Conservation (phyloP, 2,329 filamentous ascomycete genomes). For the Herpotrichia juniperi region DNA sequence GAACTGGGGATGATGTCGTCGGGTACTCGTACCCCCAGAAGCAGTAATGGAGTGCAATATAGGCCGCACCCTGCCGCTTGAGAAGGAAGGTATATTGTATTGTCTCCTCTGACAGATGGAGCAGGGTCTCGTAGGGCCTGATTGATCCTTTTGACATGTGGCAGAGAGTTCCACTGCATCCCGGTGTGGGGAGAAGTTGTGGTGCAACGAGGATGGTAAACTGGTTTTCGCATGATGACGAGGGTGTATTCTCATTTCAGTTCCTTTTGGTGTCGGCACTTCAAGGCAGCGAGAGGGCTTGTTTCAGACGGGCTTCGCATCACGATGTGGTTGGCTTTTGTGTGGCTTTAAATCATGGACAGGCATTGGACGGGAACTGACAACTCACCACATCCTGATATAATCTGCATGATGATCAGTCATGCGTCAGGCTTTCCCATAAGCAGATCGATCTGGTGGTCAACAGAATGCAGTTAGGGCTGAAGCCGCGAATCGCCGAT, state of each 20-base stretch:
- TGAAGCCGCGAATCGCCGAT: slow-evolving; percentile 1
- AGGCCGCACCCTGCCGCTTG: too few relatives aligned
- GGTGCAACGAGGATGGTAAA: neutral
- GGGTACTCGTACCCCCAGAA: slow-evolving; percentile 30
- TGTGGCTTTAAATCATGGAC: neutral
- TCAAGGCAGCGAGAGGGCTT: neutral
- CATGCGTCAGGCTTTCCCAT: slow-evolving; percentile 14
- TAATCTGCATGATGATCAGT: slow-evolving; percentile 13
- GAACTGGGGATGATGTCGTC: slow-evolving; percentile 26
- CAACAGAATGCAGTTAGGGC: too few relatives aligned
- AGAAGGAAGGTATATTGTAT: too few relatives aligned
- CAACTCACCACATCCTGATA: neutral
- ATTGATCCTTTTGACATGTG: too few relatives aligned
- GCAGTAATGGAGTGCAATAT: slow-evolving; percentile 11
- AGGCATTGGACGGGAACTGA: neutral
- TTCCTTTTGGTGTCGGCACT: neutral
- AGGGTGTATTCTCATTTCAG: neutral
- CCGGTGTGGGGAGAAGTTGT: too few relatives aligned
- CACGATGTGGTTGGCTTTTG: neutral
- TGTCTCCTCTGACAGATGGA: too few relatives aligned
- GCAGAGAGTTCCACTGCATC: too few relatives aligned
- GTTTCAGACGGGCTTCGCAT: neutral
- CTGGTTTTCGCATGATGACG: slow-evolving; percentile 1
- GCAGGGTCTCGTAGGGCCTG: too few relatives aligned
- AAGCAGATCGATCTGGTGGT: neutral